Base-by-base conservation (phyloP, 176 grass and related monocot genomes). In the Bonia amplexicaulis region DNA sequence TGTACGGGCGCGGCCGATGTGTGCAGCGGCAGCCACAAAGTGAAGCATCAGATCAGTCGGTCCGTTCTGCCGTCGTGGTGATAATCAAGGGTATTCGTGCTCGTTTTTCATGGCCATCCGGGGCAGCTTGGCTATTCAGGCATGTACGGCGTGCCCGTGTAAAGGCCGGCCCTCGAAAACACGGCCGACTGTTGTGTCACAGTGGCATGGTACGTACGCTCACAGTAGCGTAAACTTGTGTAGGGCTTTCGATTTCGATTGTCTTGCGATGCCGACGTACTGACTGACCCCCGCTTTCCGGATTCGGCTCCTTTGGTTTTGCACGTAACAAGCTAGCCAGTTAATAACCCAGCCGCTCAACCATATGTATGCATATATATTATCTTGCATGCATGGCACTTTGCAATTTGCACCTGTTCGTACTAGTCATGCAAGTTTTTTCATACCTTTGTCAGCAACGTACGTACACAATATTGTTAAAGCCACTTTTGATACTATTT, bases 61-160 rank as follows among this genome's bases (percentile, higher is more conserved):
- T 66, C 61, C 61, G 17, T n/a, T 51, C 44, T 80, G 61, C 77
- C 25, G 77, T 12, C 17, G 49, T 40, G 53, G 52, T 59, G 12
- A 58, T 41, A 76, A 76, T 22, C 52, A 41, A 25, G 20, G 7
- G 69, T 39, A 61, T 69, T 31, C 15, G 42, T 60, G 66, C 0
- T 72, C 17, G 16, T 67, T 85, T 66, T 47, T 37, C 61, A 45
- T 7, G 27, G 61, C 57, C 57, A 9, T 9, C 39, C 23, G 57
- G 58, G 35, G 19, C 42, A 33, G 29, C 19, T 3, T 3, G 17
- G 49, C 71, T 76, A 4, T 76, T 48, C 85, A 74, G 78, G 64
- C 62, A 58, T 40, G 49, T 68, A 55, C 69, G 61, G 78, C 61
- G 71, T 82, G 78, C 59, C 37, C 60, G 69, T 57, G 55, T 75